phyloP scores from a whole-genome alignment of 139 green algal species.

The Picochlorum costavermella region DNA sequence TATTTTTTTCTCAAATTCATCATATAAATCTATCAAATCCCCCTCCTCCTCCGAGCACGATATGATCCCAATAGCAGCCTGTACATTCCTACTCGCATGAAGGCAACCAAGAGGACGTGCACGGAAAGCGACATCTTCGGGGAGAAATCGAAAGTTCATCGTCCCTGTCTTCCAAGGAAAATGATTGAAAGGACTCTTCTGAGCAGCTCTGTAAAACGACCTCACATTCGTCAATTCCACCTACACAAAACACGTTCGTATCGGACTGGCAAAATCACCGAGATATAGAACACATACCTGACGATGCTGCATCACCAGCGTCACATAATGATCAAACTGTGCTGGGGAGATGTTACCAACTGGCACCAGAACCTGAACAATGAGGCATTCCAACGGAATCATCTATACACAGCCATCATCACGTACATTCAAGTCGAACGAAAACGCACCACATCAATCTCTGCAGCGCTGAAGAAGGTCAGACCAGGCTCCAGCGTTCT shows the following conservation, averaged over 20 bases:
- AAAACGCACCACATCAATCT: conserved; percentile 57
- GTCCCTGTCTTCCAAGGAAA: conserved; percentile 60
- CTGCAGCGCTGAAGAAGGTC: conserved; percentile 50
- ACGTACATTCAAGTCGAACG: neutral
- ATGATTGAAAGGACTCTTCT: conserved; percentile 61
- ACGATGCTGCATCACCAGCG: conserved; percentile 46
- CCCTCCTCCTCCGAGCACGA: conserved; percentile 43
- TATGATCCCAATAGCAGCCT: conserved; percentile 69
- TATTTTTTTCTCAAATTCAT: conserved; percentile 42
- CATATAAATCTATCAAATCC: conserved; percentile 40
- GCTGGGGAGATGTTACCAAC: conserved; percentile 51
- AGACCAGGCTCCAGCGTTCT: conserved; percentile 48
- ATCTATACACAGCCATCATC: neutral
- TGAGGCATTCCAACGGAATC: no score
- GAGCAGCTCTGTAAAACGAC: conserved; percentile 44
- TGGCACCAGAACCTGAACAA: conserved; percentile 55
- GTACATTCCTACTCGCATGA: conserved; percentile 50
- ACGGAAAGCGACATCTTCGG: conserved; percentile 21
- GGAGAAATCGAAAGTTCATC: conserved; percentile 70
- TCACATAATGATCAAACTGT: conserved; percentile 47
- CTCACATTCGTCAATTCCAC: conserved; percentile 45
- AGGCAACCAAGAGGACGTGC: conserved; percentile 18
- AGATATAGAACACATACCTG: conserved; percentile 28
- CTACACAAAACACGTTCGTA: conserved; percentile 16
- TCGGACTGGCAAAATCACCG: no score